Evolutionary conservation across 2,329 filamentous ascomycete species (phyloP).

Genomic region (Rhynchosporium graminicola): DNA sequence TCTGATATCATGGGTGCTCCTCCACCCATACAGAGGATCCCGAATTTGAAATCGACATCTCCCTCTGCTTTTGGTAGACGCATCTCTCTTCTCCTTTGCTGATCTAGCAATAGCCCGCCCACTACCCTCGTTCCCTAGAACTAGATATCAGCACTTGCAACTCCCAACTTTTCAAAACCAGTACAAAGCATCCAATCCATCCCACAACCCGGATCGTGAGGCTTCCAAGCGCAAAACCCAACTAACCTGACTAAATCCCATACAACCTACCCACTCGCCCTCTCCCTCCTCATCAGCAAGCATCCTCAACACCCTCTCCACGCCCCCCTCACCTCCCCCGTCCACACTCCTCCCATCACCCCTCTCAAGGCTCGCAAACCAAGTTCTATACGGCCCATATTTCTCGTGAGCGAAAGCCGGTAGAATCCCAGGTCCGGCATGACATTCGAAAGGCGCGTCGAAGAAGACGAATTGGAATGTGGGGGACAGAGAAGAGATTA

Average conservation of each 20-base stretch:
- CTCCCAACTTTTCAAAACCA: too few relatives aligned
- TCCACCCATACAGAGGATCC: conserved; percentile 32
- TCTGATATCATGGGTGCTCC: conserved; percentile 28
- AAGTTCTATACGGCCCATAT: conserved; percentile 30
- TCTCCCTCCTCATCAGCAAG: conserved; percentile 22
- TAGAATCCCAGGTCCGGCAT: conserved; percentile 29
- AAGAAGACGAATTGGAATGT: conserved; percentile 26
- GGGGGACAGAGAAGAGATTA: conserved; percentile 13
- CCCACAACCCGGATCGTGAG: too few relatives aligned
- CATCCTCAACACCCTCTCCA: conserved; percentile 30
- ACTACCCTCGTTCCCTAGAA: conserved; percentile 28
- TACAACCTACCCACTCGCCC: conserved; percentile 30
- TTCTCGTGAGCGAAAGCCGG: conserved; percentile 26
- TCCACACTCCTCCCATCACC: conserved; percentile 22
- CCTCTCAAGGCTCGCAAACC: conserved; percentile 23
- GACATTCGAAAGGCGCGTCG: conserved; percentile 26
- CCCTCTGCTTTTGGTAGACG: conserved; percentile 20
- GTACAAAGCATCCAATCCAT: too few relatives aligned
- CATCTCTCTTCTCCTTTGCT: conserved; percentile 30
- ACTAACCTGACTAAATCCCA: conserved; percentile 32
- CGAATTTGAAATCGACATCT: conserved; percentile 29
- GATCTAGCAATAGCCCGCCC: conserved; percentile 28
- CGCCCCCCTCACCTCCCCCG: conserved; percentile 23
- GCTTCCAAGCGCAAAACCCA: too few relatives aligned
- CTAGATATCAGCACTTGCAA: too few relatives aligned